Conservation (phyloP, 805 yeast genomes). For the Zygoascus ofunaensis region DNA sequence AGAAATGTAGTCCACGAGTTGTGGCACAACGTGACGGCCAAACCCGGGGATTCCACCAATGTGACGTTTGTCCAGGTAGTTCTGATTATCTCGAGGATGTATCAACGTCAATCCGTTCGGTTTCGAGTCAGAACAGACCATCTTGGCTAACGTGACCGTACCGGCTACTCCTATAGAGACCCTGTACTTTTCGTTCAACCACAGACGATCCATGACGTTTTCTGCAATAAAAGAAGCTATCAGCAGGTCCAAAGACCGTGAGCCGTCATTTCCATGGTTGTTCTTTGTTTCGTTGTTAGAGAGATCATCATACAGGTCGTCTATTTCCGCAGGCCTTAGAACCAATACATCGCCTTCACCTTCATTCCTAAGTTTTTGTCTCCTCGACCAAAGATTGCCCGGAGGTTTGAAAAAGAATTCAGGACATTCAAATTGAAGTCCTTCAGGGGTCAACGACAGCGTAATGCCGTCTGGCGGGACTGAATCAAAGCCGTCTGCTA, state of each 20-base stretch:
- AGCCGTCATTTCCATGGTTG: background rate
- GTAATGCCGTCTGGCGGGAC: background rate
- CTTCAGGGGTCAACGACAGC: background rate
- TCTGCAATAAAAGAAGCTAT: conserved; percentile 24
- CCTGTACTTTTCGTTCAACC: conserved; percentile 20
- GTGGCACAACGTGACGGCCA: conserved; percentile 18
- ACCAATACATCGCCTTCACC: conserved; percentile 1
- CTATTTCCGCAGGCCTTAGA: background rate
- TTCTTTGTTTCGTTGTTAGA: background rate
- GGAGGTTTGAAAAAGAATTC: conserved; percentile 1
- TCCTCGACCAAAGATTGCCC: background rate
- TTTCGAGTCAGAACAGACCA: conserved; percentile 23
- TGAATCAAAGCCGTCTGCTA: conserved; percentile 11
- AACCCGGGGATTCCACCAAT: conserved; percentile 22
- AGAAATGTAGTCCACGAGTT: background rate
- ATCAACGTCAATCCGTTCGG: conserved; percentile 25
- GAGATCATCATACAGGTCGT: background rate
- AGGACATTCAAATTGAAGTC: background rate
- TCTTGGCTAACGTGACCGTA: conserved; percentile 23
- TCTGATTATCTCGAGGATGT: conserved; percentile 19
- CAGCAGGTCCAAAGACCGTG: conserved; percentile 13
- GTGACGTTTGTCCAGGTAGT: conserved; percentile 14
- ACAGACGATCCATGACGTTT: conserved; percentile 20
- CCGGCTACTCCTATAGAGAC: conserved; percentile 27
- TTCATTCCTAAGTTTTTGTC: background rate